A percentile compares a stretch with the other conserved stretches of the same genome.
These are phyloP conservation scores for Aspergillus flavus DNA, from an alignment of 2,329 filamentous ascomycete species.

Conservation along the genomic window DNA sequence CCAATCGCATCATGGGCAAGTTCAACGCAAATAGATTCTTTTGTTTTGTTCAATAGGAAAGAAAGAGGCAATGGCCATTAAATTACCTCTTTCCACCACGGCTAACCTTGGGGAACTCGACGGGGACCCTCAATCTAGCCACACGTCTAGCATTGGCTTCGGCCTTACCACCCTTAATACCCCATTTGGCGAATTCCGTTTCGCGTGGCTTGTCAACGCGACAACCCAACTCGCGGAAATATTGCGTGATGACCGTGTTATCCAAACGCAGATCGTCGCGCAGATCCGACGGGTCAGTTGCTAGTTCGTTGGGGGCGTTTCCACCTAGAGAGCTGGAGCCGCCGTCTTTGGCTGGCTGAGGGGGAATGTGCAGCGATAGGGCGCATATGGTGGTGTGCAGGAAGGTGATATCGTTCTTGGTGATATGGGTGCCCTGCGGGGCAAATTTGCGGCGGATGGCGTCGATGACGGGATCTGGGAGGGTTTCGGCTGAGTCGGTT, in stretches of 20 bases:
- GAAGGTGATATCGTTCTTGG: conserved; percentile 44
- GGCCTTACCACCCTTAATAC: conserved; percentile 61
- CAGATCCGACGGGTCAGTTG: conserved; percentile 49
- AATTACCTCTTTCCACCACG: conserved; percentile 36
- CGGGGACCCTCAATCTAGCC: conserved; percentile 73
- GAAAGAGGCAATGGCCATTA: background rate
- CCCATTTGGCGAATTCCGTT: conserved; percentile 45
- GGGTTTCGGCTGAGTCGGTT: conserved; percentile 20
- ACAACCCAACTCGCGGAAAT: conserved; percentile 52
- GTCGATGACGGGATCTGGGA: conserved; percentile 45
- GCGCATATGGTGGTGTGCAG: conserved; percentile 51
- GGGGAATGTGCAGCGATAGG: conserved; percentile 49
- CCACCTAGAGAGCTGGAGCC: conserved; percentile 38
- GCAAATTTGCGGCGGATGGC: conserved; percentile 46
- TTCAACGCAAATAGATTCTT: background rate
- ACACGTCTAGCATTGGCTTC: conserved; percentile 57
- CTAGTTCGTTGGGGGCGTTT: conserved; percentile 41
- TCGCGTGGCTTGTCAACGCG: conserved; percentile 45
- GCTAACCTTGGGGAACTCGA: conserved; percentile 74
- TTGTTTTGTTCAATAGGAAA: conserved; percentile 3
- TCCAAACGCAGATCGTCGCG: conserved; percentile 48
- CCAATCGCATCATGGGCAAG: background rate
- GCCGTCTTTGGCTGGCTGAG: conserved; percentile 40
- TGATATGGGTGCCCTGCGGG: conserved; percentile 38
- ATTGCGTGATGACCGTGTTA: conserved; percentile 37